These are phyloP conservation scores for Rubia occidens DNA, from an alignment of 305 asterid genomes.

Conservation along the genomic window DNA sequence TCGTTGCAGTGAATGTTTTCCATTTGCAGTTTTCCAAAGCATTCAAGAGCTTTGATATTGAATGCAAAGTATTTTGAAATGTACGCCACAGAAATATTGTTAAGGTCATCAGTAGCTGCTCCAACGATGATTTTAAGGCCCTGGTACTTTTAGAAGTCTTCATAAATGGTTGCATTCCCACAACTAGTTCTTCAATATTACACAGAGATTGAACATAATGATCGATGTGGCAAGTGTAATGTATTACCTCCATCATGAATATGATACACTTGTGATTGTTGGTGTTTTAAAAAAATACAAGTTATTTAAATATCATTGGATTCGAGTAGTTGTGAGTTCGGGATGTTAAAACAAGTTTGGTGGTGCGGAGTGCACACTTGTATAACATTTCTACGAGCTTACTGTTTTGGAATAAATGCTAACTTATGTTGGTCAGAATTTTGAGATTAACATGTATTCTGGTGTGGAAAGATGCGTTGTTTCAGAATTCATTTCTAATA, in stretches of 20 bases:
- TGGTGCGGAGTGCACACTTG: too few species aligned
- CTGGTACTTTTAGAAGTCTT: constrained; percentile 13
- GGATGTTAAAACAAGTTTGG: too few species aligned
- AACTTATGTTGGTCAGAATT: too few species aligned
- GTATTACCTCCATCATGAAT: constrained; percentile 15
- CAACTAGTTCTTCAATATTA: not conserved
- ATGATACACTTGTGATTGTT: not conserved
- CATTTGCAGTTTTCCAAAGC: not conserved
- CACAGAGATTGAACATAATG: constrained; percentile 14
- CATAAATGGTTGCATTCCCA: constrained; percentile 8
- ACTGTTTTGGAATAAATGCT: too few species aligned
- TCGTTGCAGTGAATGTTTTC: not conserved
- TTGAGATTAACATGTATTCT: too few species aligned
- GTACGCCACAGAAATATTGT: constrained; percentile 13
- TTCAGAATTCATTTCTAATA: too few species aligned
- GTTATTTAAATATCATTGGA: too few species aligned
- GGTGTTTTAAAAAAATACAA: too few species aligned
- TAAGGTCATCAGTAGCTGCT: constrained; percentile 15
- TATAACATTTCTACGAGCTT: too few species aligned
- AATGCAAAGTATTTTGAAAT: constrained; percentile 11
- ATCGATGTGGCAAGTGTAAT: constrained; percentile 12
- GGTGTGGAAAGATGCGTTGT: too few species aligned
- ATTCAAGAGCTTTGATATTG: constrained; percentile 10
- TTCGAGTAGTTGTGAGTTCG: too few species aligned
- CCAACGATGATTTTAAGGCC: constrained; percentile 5